These are phyloP conservation scores for Exophiala oligosperma DNA, from an alignment of 2,329 filamentous ascomycete species.

Conservation along the genomic window DNA sequence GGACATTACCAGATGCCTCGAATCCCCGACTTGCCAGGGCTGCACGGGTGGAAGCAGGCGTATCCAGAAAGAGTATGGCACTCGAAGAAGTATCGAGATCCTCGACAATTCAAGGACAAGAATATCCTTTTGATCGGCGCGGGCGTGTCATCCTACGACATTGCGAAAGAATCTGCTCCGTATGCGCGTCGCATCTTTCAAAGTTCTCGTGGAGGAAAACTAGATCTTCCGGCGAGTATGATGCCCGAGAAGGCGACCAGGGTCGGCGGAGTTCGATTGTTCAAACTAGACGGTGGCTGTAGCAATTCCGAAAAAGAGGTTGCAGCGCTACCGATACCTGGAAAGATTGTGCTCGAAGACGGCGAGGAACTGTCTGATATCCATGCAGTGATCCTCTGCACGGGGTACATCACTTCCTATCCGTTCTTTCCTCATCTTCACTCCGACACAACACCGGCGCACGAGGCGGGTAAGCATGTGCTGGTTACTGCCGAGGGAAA, in stretches of 20 bases:
- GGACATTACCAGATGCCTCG: slow-evolving; percentile 56
- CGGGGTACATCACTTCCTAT: slow-evolving; percentile 67
- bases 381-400: slow-evolving; percentile 64
- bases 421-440: slow-evolving; percentile 61
- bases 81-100: slow-evolving; percentile 53
- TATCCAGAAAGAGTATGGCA: slow-evolving; percentile 51
- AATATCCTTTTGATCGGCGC: slow-evolving; percentile 59
- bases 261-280: slow-evolving; percentile 54
- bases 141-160: slow-evolving; percentile 56
- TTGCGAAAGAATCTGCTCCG: slow-evolving; percentile 52
- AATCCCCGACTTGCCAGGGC: slow-evolving; percentile 51
- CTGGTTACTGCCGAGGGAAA: slow-evolving; percentile 62
- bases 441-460: slow-evolving; percentile 43
- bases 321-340: slow-evolving; percentile 47
- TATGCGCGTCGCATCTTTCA: slow-evolving; percentile 51
- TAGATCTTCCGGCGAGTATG: slow-evolving; percentile 56
- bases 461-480: slow-evolving; percentile 52
- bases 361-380: slow-evolving; percentile 56
- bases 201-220: slow-evolving; percentile 61
- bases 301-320: slow-evolving; percentile 5
- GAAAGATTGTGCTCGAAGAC: slow-evolving; percentile 53
- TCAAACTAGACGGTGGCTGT: slow-evolving; percentile 33
- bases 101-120: slow-evolving; percentile 53
- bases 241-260: slow-evolving; percentile 56
- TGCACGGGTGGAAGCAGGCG: slow-evolving; percentile 46